Conservation (phyloP, 345 rosid genomes). For the Citrus medica region DNA sequence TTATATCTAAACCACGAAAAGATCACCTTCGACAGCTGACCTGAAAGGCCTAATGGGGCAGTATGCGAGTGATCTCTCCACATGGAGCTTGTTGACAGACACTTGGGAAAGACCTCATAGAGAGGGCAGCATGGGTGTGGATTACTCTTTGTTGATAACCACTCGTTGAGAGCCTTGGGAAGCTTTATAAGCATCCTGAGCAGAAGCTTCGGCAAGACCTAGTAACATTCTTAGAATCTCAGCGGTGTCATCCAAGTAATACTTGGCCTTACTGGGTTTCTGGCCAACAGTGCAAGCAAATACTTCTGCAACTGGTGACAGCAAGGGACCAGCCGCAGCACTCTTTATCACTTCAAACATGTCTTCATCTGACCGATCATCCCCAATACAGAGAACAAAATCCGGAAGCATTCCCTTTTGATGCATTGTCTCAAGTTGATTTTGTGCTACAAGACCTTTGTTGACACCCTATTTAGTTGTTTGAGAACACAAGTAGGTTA, state of each 20-base stretch:
- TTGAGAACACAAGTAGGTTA: background rate
- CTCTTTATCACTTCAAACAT: slow-evolving; percentile 87
- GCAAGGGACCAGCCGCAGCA: slow-evolving; percentile 49
- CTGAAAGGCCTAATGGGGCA: background rate
- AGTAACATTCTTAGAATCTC: slow-evolving; percentile 80
- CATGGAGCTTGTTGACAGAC: background rate
- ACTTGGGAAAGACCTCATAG: background rate
- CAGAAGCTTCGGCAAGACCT: slow-evolving; percentile 50
- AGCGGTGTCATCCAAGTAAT: slow-evolving; percentile 77
- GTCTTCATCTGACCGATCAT: slow-evolving; percentile 92
- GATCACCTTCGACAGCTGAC: background rate
- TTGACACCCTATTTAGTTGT: slow-evolving; percentile 64
- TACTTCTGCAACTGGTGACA: slow-evolving; percentile 84
- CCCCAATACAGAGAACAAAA: slow-evolving; percentile 89
- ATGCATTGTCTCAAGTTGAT: slow-evolving; percentile 56
- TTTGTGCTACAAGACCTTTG: slow-evolving; percentile 82
- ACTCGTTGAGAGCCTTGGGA: background rate
- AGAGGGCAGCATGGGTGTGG: background rate
- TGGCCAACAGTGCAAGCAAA: slow-evolving; percentile 93
- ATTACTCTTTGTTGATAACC: slow-evolving; percentile 8
- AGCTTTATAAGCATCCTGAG: slow-evolving; percentile 23
- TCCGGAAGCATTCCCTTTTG: slow-evolving; percentile 65
- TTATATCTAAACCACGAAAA: background rate
- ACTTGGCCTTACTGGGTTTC: slow-evolving; percentile 93
- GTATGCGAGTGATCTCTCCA: background rate